phyloP scores from a whole-genome alignment of 2,329 filamentous ascomycete species.

The Ceratocystis cubensis region DNA sequence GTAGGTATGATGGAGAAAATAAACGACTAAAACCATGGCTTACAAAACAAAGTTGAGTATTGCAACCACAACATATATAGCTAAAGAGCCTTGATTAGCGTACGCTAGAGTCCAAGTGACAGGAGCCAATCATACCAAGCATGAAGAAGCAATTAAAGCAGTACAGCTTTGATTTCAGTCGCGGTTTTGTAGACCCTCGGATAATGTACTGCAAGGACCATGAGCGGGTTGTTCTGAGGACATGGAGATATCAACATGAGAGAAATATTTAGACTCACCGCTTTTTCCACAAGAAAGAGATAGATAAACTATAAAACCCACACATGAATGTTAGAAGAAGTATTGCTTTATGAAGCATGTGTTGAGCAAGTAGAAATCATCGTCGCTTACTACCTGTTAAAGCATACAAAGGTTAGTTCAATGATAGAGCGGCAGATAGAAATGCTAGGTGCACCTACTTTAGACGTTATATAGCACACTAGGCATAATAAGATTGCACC shows the following conservation, averaged over 20 bases:
- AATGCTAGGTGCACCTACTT: conserved; percentile 31
- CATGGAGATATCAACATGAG: not conserved
- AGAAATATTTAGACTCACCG: conserved; percentile 31
- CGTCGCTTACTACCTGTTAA: conserved; percentile 16
- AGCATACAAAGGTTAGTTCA: conserved; percentile 4
- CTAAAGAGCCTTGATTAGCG: conserved; percentile 22
- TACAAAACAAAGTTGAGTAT: conserved; percentile 50
- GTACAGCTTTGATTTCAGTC: conserved; percentile 46
- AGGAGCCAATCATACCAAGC: conserved; percentile 22
- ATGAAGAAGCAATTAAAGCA: conserved; percentile 50
- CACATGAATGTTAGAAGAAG: not conserved
- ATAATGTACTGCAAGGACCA: conserved; percentile 40
- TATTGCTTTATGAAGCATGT: not conserved
- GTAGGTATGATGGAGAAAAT: too few species aligned
- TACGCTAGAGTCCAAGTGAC: not conserved
- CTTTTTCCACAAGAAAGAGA: conserved; percentile 52
- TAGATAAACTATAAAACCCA: conserved; percentile 39
- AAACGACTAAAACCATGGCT: conserved; percentile 23
- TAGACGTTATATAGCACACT: conserved; percentile 49
- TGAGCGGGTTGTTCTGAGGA: not conserved
- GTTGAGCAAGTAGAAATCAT: not conserved
- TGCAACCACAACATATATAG: conserved; percentile 36
- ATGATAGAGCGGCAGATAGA: not conserved
- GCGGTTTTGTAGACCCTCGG: conserved; percentile 37
- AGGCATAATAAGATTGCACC: conserved; percentile 49